Evolutionary conservation across 768 basidiomycete genomes (phyloP).

Genomic region (Psilocybe cyanescens): DNA sequence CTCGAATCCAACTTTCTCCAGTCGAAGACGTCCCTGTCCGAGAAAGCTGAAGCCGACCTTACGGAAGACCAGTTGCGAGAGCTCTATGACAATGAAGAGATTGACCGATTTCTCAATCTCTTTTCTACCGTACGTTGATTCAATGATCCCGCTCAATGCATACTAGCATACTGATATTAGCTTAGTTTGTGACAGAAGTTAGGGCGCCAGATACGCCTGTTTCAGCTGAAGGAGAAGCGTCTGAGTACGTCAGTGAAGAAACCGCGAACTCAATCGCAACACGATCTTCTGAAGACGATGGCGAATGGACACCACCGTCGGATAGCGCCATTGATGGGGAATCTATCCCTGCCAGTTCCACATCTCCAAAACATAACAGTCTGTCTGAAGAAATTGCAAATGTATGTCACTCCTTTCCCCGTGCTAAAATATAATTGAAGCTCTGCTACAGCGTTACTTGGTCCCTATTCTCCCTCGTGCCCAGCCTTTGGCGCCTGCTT

Average conservation of each 20-base stretch:
- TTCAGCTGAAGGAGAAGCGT: neutral
- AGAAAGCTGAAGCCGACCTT: constrained; percentile 33
- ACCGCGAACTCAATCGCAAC: neutral
- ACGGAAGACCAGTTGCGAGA: constrained; percentile 59
- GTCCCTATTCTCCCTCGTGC: constrained; percentile 50
- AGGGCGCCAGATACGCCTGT: constrained; percentile 29
- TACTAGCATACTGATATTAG: neutral
- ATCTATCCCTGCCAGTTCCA: neutral
- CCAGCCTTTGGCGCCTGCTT: constrained; percentile 42
- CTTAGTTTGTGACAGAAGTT: constrained; percentile 66
- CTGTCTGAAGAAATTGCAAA: constrained; percentile 32
- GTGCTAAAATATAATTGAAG: constrained; percentile 1
- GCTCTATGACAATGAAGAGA: constrained; percentile 66
- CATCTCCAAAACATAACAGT: constrained; percentile 4
- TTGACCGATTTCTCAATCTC: constrained; percentile 59
- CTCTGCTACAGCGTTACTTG: constrained; percentile 36
- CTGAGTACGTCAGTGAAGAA: neutral
- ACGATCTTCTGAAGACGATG: constrained; percentile 10
- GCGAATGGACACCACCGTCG: constrained; percentile 16
- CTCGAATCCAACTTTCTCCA: constrained; percentile 13
- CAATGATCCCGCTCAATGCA: neutral
- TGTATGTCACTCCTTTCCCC: constrained; percentile 19
- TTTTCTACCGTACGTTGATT: constrained; percentile 51
- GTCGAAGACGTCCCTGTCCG: constrained; percentile 5
- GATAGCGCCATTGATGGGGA: neutral